Percentiles rank a stretch among this genome's conserved stretches.
These are phyloP conservation scores for Stevia rebaudiana DNA, from an alignment of 140 eudicot genomes.

Conservation along the genomic window DNA sequence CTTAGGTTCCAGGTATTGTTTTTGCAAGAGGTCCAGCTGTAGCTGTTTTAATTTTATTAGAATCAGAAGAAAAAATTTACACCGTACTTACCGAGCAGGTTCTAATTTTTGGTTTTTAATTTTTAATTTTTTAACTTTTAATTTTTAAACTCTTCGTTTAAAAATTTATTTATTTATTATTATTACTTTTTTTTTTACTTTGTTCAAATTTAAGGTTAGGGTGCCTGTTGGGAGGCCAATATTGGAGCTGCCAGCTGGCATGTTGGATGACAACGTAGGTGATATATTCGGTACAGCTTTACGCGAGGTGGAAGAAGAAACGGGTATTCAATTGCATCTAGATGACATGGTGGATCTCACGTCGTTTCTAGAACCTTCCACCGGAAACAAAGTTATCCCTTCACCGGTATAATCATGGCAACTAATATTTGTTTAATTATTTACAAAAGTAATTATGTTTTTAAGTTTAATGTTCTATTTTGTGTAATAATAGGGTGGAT, in stretches of 20 bases:
- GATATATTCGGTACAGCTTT: slow-evolving; percentile 86
- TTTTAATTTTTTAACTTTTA: background rate
- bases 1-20: slow-evolving; percentile 93
- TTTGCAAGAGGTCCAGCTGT: slow-evolving; percentile 99
- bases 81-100: slow-evolving; percentile 96
- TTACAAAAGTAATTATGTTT: background rate
- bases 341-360: slow-evolving; percentile 86
- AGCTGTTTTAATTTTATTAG: slow-evolving; percentile 83
- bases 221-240: slow-evolving; percentile 90
- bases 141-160: background rate
- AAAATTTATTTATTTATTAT: too few species aligned
- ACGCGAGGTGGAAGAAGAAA: slow-evolving; percentile 99
- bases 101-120: background rate
- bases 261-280: slow-evolving; percentile 83
- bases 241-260: slow-evolving; percentile 97
- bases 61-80: slow-evolving; percentile 76
- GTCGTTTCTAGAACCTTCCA: slow-evolving; percentile 69
- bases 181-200: slow-evolving; percentile 4
- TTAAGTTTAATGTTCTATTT: background rate
- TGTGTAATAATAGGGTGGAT: slow-evolving; percentile 67
- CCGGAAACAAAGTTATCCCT: slow-evolving; percentile 75
- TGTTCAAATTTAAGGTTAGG: slow-evolving; percentile 55
- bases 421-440: background rate
- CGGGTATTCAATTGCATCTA: slow-evolving; percentile 61
- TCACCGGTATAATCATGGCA: slow-evolving; percentile 54